A percentile compares a stretch with the other conserved stretches of the same genome.
phyloP scores from a whole-genome alignment of 345 rosid species.

The Punica granatum region DNA sequence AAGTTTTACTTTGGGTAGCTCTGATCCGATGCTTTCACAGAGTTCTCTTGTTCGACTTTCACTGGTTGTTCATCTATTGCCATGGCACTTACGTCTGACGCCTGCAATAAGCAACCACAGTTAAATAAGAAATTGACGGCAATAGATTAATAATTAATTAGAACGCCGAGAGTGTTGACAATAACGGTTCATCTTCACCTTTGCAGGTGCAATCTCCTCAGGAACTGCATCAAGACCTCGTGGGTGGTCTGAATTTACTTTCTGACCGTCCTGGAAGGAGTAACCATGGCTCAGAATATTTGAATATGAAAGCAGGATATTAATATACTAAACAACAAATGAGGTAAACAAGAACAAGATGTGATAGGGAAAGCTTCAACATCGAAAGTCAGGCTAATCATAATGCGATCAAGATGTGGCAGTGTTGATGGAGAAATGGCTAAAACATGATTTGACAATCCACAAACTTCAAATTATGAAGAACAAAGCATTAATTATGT shows the following conservation, averaged over 20 bases:
- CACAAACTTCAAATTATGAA: neutral
- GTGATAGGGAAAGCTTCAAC: neutral
- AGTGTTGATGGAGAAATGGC: neutral
- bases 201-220: neutral
- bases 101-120: conserved; percentile 32
- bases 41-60: conserved; percentile 60
- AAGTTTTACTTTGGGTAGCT: conserved; percentile 32
- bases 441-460: neutral
- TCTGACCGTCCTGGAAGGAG: neutral
- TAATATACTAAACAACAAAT: neutral
- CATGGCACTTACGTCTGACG: conserved; percentile 37
- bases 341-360: neutral
- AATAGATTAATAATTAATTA: neutral
- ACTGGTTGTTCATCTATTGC: conserved; percentile 52
- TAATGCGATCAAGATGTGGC: neutral
- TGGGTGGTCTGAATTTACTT: neutral
- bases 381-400: neutral
- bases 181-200: neutral
- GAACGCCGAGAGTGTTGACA: neutral
- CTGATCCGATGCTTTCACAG: conserved; percentile 46
- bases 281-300: neutral
- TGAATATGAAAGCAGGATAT: neutral
- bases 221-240: neutral
- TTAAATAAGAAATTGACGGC: neutral
- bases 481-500: neutral